Evolutionary conservation across 495 filamentous ascomycete genomes (phyloP), one percentile per base, ranked within the genome.

Genomic region (Hypoxylon cercidicola): DNA sequence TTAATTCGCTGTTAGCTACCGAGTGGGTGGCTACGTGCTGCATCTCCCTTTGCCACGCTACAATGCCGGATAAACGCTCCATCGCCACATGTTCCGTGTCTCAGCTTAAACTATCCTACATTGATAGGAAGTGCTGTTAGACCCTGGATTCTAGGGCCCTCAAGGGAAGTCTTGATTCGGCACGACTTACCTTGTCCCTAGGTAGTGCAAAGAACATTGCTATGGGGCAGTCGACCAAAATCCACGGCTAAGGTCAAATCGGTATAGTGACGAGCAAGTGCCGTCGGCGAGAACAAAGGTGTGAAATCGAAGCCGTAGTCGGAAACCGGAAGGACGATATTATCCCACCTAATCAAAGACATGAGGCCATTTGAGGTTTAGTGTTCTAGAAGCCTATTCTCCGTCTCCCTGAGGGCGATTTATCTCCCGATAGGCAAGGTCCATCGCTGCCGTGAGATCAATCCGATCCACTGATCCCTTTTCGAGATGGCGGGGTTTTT

Each of bases 11-110:
- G 34, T 25, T 51, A 53, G 55, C 44, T 68, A 63, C 65, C 65
- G 65, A 63, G 65, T 46, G 54, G 58, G 25, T 51, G 57, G 67
- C 62, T 55, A 70, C 67, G 35, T 63, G 57, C 62, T 58, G 49
- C 35, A 70, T 65, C 67, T 70, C 13, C 30, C 16, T 63, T 63
- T 69, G 62, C 61, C 66, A 69, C 61, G 57, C 56, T 65, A 30
- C 61, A 69, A 55, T 69, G 68, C 70, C 70, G 70, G 70, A 56
- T 70, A 70, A 72, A 73, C 60, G 45, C 68, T 57, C 64, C 51
- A 60, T 69, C 62, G 19, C 37, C 62, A 58, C 39, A 41, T 49
- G 3, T 32, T 1, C 23, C 10, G 48, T 59, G 15, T 60, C 30
- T 39, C 51, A 21, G 55, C 28, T 49, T 43, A 32, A 41, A 35